Conservation (phyloP, 2,329 filamentous ascomycete genomes). For the Sclerotinia minor region DNA sequence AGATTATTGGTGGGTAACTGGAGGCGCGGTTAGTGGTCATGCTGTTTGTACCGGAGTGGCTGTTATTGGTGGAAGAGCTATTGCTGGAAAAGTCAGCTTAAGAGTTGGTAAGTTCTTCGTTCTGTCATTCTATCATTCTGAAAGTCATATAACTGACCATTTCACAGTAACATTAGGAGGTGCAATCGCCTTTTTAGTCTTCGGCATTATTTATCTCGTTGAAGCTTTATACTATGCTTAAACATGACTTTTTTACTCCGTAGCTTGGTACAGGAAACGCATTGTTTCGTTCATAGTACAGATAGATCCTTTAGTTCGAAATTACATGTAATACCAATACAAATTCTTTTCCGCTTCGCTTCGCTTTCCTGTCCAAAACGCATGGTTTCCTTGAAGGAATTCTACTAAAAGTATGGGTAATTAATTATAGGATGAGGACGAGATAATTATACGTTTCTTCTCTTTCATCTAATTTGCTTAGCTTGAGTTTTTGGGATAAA, state of each 20-base stretch:
- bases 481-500: conserved; percentile 16
- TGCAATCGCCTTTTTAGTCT: conserved; percentile 83
- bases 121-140: not conserved
- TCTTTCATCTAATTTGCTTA: not conserved
- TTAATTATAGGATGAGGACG: not conserved
- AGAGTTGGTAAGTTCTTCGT: conserved; percentile 77
- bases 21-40: conserved; percentile 84
- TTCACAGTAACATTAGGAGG: conserved; percentile 83
- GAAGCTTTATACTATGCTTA: conserved; percentile 67
- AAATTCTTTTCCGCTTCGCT: not conserved
- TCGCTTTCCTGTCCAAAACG: not conserved
- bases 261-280: not conserved
- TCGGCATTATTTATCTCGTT: conserved; percentile 86
- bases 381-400: not conserved
- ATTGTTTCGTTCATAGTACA: too few relatives aligned
- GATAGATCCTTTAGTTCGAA: not conserved
- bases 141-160: conserved; percentile 28
- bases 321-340: conserved; percentile 9
- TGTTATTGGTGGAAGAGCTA: conserved; percentile 86
- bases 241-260: conserved; percentile 1
- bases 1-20: conserved; percentile 98
- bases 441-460: not conserved
- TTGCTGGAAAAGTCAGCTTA: conserved; percentile 91
- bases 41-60: conserved; percentile 87
- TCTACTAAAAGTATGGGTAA: not conserved